Base-by-base conservation (phyloP, 768 basidiomycete species). In the Tylopilus sp. region DNA sequence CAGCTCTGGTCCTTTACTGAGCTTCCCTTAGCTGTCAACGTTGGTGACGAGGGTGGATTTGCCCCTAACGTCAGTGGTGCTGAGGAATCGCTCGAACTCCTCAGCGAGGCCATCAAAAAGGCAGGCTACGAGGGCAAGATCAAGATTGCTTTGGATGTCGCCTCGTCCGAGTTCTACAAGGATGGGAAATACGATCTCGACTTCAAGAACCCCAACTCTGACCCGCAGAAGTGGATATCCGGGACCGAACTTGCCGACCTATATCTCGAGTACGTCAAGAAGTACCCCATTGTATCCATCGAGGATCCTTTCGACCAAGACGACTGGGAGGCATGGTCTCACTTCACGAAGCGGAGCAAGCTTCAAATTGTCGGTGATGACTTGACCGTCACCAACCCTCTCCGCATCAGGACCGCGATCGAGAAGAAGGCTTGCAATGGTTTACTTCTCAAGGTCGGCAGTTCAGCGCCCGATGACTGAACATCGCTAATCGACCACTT, bases 231-330 rank as follows among this genome's bases (percentile, higher is more conserved):
- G 73, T 97, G 91, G 92, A 88, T 98, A 74, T 77, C 89, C 33
- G 97, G 95, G 58, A 75, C 78, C 46, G 82, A 98, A 76, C 92
- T 99, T 65, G 95, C 93, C 21, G 89, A 94, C 46, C 76, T 95
- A 64, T 99, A 98, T 80, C 70, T 93, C 59, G 65, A 76, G 62
- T 91, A 91, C 69, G 74, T 88, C 69, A 79, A 91, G 74, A 88
- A 95, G 75, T 98, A 98, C 79, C 94, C 95, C 53, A 98, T 98
- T 59, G 82, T 91, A 51, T 94, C 92, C 28, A 81, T 95, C 61
- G 94, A 95, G 75, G 97, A 99, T 72, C 95, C 97, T 70, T 99
- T 99, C 75, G 95, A 98, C 73, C 95, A 99, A 78, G 97, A 99
- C 69, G 97, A 99, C 76, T 98, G 93, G 92, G 93, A 92, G 69